Base-by-base conservation (phyloP, 2,329 filamentous ascomycete genomes). In the Ophiosphaerella herpotricha region DNA sequence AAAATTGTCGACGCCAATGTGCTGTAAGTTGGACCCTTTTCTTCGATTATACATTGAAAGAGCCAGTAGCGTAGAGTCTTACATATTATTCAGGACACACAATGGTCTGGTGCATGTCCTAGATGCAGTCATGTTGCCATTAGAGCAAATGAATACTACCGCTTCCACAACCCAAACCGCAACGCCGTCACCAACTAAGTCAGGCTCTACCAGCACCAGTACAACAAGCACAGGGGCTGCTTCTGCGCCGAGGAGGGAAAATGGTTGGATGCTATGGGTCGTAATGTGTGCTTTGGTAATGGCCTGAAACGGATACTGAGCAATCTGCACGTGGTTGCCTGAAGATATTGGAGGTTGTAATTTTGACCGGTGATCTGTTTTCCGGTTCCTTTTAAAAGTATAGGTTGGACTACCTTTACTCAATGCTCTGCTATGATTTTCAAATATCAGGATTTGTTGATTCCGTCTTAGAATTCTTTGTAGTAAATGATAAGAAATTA, bases 31-130 rank as follows among this genome's bases (percentile, higher is more conserved):
- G 7, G 26, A 3, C 26, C 7, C 12, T 39, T 12, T 36, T n/a
- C 13, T 7, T n/a, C 16, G 23, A 6, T 29, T 21, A 11, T 13
- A 8, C 6, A 29, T 41, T 33, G 11, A 9, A 11, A 2, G 31
- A 4, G 2, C 1, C 26, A 11, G 16, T 1, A 4, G 21, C 18
- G 24, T 38, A 9, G 11, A 4, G 2, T 45, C 39, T 49, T 23
- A 45, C 14, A 11, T 41, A 1, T 12, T 18, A 12, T 13, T 23
- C 21, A 64, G 61, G 31, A 54, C 57, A 8, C 52, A 62, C 40
- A 64, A 64, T 38, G 61, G 61, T 1, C 47, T 62, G 8, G 48
- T 62, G 46, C 61, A 62, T 39, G 50, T 64, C 9, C 47, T 64
- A 6, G 61, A 64, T 32, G 48, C 51, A 5, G 50, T 64, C 35